A percentile compares a stretch with the other conserved stretches of the same genome.
These are phyloP conservation scores for Backusella luteola DNA, from an alignment of 192 early-diverging fungal species.

Conservation along the genomic window DNA sequence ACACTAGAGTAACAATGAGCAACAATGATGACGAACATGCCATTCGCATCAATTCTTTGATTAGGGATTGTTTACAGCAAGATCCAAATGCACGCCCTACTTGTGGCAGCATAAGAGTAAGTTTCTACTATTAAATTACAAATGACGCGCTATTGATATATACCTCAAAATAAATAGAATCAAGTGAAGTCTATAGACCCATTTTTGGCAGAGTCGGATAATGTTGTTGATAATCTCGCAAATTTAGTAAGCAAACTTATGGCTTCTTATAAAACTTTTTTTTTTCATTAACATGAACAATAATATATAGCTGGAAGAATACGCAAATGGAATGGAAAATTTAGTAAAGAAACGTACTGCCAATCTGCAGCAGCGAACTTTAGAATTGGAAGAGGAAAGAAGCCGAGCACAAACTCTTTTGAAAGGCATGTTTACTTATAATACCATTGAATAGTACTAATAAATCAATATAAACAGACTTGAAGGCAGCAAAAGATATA, in stretches of 20 bases:
- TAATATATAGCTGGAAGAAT: constrained; percentile 36
- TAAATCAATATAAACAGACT: constrained; percentile 21
- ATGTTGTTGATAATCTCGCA: constrained; percentile 39
- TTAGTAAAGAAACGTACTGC: constrained; percentile 39
- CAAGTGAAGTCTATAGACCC: constrained; percentile 15
- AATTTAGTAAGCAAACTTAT: constrained; percentile 24
- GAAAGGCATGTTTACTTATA: background rate
- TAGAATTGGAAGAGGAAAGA: constrained; percentile 45
- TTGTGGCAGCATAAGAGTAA: background rate
- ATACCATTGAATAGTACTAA: background rate
- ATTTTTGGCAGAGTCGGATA: background rate
- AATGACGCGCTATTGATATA: background rate
- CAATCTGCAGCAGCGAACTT: constrained; percentile 40
- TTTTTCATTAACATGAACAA: background rate
- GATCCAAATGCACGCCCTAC: constrained; percentile 6
- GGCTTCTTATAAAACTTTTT: too few relatives aligned
- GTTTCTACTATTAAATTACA: background rate
- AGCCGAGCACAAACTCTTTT: constrained; percentile 34
- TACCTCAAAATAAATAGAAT: background rate
- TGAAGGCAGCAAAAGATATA: constrained; percentile 45
- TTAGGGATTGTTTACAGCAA: background rate
- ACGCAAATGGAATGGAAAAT: constrained; percentile 47
- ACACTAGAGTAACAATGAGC: background rate
- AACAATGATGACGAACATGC: background rate
- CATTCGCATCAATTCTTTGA: background rate